These are phyloP conservation scores for Penicillium riverlandense DNA, from an alignment of 495 filamentous ascomycete genomes.

Conservation along the genomic window DNA sequence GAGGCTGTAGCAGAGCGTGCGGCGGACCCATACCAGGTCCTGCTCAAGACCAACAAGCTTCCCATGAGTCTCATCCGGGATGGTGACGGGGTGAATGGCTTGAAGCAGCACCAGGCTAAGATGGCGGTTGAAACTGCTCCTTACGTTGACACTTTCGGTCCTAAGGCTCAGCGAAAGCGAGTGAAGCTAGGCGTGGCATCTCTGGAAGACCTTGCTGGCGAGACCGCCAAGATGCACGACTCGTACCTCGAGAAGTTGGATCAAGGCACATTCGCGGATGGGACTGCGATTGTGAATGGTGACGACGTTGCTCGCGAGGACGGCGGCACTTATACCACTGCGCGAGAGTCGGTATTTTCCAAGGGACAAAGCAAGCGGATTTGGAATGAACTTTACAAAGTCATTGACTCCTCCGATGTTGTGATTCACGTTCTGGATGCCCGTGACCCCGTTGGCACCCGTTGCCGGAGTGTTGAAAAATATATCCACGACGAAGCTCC, in stretches of 20 bases:
- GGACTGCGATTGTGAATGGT: conserved; percentile 47
- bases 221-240: conserved; percentile 70
- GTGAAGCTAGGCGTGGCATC: conserved; percentile 79
- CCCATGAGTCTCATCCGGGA: conserved; percentile 77
- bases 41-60: conserved; percentile 90
- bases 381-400: conserved; percentile 98
- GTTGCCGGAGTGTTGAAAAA: conserved; percentile 85
- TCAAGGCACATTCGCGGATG: conserved; percentile 62
- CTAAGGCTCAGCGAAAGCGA: conserved; percentile 85
- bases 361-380: conserved; percentile 94
- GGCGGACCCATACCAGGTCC: conserved; percentile 83
- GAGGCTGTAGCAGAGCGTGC: conserved; percentile 87
- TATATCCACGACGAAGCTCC: conserved; percentile 89
- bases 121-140: conserved; percentile 83
- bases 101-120: conserved; percentile 91
- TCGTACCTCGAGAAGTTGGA: conserved; percentile 71
- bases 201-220: conserved; percentile 72
- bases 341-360: conserved; percentile 81
- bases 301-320: conserved; percentile 46
- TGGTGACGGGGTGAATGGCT: conserved; percentile 56
- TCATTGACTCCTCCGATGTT: conserved; percentile 94
- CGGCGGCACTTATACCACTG: conserved; percentile 49
- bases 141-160: conserved; percentile 86
- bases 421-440: conserved; percentile 93
- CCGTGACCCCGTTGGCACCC: conserved; percentile 81